Evolutionary conservation across 352 stramenopile species (phyloP).

Genomic region (Elongisporangium undulatum): DNA sequence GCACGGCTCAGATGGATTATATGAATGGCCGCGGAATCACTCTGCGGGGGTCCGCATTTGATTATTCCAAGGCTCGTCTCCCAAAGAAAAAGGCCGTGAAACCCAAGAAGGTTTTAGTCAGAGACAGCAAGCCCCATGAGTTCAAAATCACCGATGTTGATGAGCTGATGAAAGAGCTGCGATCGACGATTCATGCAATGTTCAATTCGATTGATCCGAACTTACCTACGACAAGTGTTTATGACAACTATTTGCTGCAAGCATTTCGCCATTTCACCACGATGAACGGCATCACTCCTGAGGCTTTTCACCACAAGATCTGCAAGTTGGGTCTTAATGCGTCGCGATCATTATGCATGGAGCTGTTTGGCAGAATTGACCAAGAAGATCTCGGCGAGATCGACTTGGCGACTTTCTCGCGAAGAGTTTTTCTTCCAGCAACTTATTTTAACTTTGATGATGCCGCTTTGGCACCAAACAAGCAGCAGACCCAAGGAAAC

Average conservation of each 20-base stretch:
- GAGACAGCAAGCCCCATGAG: not conserved
- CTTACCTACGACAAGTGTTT: slow-evolving; percentile 27
- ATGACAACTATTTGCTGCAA: slow-evolving; percentile 61
- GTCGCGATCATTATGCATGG: slow-evolving; percentile 35
- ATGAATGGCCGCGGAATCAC: not conserved
- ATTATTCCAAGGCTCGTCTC: not conserved
- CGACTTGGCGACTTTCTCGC: slow-evolving; percentile 54
- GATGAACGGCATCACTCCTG: slow-evolving; percentile 61
- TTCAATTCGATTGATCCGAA: slow-evolving; percentile 35
- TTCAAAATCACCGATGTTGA: slow-evolving; percentile 34
- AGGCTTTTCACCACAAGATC: slow-evolving; percentile 65
- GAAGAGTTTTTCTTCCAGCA: slow-evolving; percentile 49
- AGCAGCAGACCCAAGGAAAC: not conserved
- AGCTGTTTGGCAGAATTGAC: slow-evolving; percentile 58
- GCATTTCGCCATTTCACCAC: slow-evolving; percentile 79
- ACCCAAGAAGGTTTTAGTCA: not conserved
- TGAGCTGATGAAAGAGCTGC: slow-evolving; percentile 46
- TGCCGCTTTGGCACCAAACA: not conserved
- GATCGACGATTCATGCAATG: slow-evolving; percentile 36
- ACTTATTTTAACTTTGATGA: slow-evolving; percentile 19
- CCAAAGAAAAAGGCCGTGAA: slow-evolving; percentile 12
- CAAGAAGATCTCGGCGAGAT: slow-evolving; percentile 65
- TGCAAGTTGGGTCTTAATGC: slow-evolving; percentile 49
- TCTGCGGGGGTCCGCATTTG: not conserved
- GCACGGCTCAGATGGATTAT: not conserved